phyloP scores from a whole-genome alignment of 2,329 filamentous ascomycete species.

The Dendrostoma leiphaemia region DNA sequence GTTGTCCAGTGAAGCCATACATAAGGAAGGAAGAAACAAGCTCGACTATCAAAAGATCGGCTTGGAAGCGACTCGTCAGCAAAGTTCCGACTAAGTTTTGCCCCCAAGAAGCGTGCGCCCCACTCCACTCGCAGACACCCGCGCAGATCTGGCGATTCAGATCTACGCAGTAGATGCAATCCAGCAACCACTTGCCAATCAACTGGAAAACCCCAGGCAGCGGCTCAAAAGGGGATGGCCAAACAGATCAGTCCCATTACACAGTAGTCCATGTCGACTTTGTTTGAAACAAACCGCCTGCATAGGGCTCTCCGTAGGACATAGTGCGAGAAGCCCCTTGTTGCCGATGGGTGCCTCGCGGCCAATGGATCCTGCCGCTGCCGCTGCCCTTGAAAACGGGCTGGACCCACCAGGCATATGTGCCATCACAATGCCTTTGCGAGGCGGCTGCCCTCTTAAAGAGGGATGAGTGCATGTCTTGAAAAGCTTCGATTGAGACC shows the following conservation, averaged over 20 bases:
- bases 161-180: background rate
- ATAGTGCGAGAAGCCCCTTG: background rate
- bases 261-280: background rate
- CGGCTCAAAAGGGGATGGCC: background rate
- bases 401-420: background rate
- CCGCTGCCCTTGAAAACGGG: background rate
- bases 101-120: background rate
- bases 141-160: background rate
- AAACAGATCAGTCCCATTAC: conserved; percentile 1
- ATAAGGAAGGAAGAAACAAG: too few relatives aligned
- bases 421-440: background rate
- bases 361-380: background rate
- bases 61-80: too few relatives aligned
- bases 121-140: too few relatives aligned
- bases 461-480: background rate
- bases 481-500: background rate
- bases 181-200: background rate
- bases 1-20: too few relatives aligned
- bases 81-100: too few relatives aligned
- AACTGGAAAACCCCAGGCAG: background rate
- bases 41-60: too few relatives aligned
- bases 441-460: background rate
- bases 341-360: background rate
- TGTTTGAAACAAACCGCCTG: conserved; percentile 1
- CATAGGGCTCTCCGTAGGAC: background rate